Base-by-base conservation (phyloP, 2,329 filamentous ascomycete genomes). In the Beauveria australis region DNA sequence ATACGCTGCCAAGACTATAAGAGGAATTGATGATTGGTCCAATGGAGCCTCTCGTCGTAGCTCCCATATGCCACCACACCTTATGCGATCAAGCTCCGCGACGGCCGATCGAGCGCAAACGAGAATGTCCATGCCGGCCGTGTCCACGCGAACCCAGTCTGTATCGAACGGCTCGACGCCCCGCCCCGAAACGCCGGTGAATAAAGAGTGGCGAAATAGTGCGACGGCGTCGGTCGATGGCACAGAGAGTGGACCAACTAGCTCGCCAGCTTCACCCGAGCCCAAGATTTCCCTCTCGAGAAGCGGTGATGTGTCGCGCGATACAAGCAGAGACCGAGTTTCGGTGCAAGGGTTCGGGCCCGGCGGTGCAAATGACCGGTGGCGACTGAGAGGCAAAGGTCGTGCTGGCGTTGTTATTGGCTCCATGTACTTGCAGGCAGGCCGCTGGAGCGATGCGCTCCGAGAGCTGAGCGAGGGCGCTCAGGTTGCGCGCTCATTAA, bases 391-490 rank as follows among this genome's bases (percentile, higher is more conserved):
- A 71, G 91, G 91, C 33, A 92, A 89, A 72, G 88, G 89, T 30
- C 86, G 93, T 59, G 82, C 90, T 16, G 85, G 85, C 24, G 87
- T 97, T 61, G 83, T 96, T 9, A 81, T 96, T 66, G 93, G 91
- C 1, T 91, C 89, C 18, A 79, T 97, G 65, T 95, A 93, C 71
- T 83, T 99, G 66, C 89, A 92, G 73, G 89, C 91, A 58, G 94
- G 94, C 28, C 85, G 92, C 64, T 97, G 94, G 92, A 84, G 81
- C 53, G 92, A 97, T 74, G 92, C 93, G 8, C 73, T 97, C 51
- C 89, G 85, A 71, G 91, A 96, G 70, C 82, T 97, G 24, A 79
- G 85, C 10, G 93, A 97, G 63, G 91, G 89, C 59, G 92, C 89
- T 2, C 83, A 83, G 10, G 85, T 88, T 66, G 88, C 91, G 18